Base-by-base conservation (phyloP, 768 basidiomycete species). In the Lentinula sp. region DNA sequence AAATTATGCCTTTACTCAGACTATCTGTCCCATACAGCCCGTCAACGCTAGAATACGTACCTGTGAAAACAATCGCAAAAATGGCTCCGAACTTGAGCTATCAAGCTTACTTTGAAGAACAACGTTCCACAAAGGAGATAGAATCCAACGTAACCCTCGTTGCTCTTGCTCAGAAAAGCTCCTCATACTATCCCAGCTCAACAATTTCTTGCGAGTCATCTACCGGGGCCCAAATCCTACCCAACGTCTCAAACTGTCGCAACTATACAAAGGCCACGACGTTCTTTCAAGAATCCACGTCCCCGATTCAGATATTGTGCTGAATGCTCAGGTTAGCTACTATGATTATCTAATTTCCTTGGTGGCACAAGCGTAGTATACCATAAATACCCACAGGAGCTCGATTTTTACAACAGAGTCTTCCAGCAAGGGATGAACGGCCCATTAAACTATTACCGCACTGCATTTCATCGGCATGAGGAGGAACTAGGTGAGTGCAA, bases 401-500 rank as follows among this genome's bases (percentile, higher is more conserved):
- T 83, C 16, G 68, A 78, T 20, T 81, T 81, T 62, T 85, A 88
- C 65, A 23, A 76, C 15, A 68, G 76, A 4, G 72, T 80, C 60
- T 77, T 83, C 18, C 64, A 71, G 28, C 74, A 78, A 16, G 75
- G 75, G 23, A 84, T 93, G 83, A 76, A 77, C 18, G 89, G 88
- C 2, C 88, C 90, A 3, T 70, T 91, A n/a, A 88, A 87, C 61
- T 93, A 90, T 68, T 92, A 91, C 64, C 82, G 89, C 36, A 90
- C 87, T 1, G 70, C 75, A 12, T 77, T 78, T 62, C 61, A 76
- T 61, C 81, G 88, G n/a, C 82, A 81, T 67, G 82, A 90, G 16
- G 91, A 93, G 70, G 88, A 91, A 66, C 66, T 64, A 49, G 76
- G 79, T 81, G 66, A 13, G 66, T 59, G 18, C 61, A 16, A 60